Base-by-base conservation (phyloP, 805 yeast genomes). In the Yarrowia keelungensis region DNA sequence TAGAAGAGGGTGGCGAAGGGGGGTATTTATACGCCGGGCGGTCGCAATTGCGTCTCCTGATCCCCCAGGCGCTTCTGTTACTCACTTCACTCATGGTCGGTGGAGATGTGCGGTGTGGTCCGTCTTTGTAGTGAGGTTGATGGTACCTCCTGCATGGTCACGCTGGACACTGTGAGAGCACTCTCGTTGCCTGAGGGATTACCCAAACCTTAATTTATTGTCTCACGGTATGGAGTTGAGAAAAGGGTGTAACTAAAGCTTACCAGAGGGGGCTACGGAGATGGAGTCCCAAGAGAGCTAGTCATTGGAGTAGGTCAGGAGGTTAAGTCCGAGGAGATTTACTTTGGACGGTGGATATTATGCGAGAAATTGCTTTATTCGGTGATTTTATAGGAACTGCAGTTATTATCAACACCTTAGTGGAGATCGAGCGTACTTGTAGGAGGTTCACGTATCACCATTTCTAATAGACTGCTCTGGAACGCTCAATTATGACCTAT, bases 201-300 rank as follows among this genome's bases (percentile, higher is more conserved):
- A 56, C 62, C 62, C n/a, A 42, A 56, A 56, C 62, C 39, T 56
- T 56, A 56, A 51, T 54, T 56, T 41, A 56, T 56, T 56, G 62
- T 56, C 62, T 41, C 62, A 56, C 32, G 2, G 32, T 26, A 26
- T 26, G 32, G 32, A 26, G 32, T 26, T 26, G 32, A 26, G 7
- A 26, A 26, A 26, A 3, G 32, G 32, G 7, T 26, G 32, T 26
- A 26, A 26, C 32, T 26, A 26, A 26, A 26, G 43, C 16, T 9
- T 11, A 19, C 5, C 14, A 14, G 26, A 11, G 19, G 12, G 36
- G 5, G 45, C 7, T 38, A 38, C 8, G 46, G 16, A 42, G 15
- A 15, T 42, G 19, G 39, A 11, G 39, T 26, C 32, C 32, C 32
- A 26, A 26, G 32, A 26, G 32, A 26, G 32, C 32, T 26, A 26